Base-by-base conservation (phyloP, 1,284 basidiomycete genomes). In the Rhodotorula mucilaginosa region DNA sequence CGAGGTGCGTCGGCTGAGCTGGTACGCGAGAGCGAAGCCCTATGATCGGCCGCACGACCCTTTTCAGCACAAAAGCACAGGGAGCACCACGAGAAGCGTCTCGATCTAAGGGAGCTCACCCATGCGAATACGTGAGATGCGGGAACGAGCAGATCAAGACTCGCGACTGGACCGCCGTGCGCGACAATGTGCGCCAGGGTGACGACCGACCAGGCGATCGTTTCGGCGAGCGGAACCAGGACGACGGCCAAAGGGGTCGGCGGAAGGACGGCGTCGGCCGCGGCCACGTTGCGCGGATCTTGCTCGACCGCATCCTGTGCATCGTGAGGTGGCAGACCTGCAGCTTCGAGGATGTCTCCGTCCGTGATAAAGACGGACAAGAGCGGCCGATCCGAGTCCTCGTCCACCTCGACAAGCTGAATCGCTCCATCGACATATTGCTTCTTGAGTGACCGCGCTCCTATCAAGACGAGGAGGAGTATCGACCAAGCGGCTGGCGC, bases 281-380 rank as follows among this genome's bases (percentile, higher is more conserved):
- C 31, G 3, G n/a, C 56, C 0, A 3, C 10, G 16, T 23, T 16
- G 34, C 10, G 16, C 26, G 19, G 5, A 12, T 16, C 46, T 7
- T 61, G 47, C 16, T 47, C n/a, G 58, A 7, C 44, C 8, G n/a
- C 5, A 5, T 8, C 44, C 18, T 21, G 48, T 7, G 6, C 34
- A 5, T 26, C 18, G 15, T 18, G 18, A 13, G 0, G 3, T 1
- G 15, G 19, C 18, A 18, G 34, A 8, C 51, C 34, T 5, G 54
- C 26, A 18, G 62, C 44, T 44, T 61, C 56, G 12, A 71, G 48
- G n/a, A 71, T 51, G 46, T 71, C 70, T 1, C 59, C 56, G 26
- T 63, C 61, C 5, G 61, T 44, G 18, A 71, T 34, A 34, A 68
- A 71, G 19, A 68, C 64, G n/a, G 67, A 39, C 34, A 71, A 68